Conservation (phyloP, 2,329 filamentous ascomycete species). For the Exophiala phaeomuriformis region DNA sequence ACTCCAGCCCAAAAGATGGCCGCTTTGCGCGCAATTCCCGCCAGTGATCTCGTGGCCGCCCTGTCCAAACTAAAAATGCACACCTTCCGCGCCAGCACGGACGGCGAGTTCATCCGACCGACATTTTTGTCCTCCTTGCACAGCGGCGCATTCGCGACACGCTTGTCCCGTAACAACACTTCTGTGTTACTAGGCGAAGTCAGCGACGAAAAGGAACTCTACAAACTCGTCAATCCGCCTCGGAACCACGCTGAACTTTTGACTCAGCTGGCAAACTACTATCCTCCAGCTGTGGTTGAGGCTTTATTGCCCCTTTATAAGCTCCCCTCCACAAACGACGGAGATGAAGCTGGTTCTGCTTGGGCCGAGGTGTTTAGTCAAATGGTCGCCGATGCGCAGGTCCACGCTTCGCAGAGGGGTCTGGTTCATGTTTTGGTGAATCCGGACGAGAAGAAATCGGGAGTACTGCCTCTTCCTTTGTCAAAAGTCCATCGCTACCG, state of each 20-base stretch:
- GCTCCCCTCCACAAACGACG: constrained; percentile 28
- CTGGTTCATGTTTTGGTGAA: constrained; percentile 29
- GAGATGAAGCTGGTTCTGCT: constrained; percentile 7
- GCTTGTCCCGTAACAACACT: constrained; percentile 34
- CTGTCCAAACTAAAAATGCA: constrained; percentile 39
- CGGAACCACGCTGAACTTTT: constrained; percentile 32
- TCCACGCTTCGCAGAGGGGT: constrained; percentile 34
- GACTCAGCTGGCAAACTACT: constrained; percentile 40
- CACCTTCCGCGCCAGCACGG: constrained; percentile 43
- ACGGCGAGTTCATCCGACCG: constrained; percentile 36
- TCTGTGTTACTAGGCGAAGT: constrained; percentile 41
- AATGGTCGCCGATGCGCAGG: constrained; percentile 39
- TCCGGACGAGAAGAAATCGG: constrained; percentile 3
- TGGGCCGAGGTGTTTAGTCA: constrained; percentile 36
- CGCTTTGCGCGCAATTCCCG: constrained; percentile 30
- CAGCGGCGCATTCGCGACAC: constrained; percentile 33
- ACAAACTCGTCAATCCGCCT: constrained; percentile 38
- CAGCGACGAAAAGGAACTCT: constrained; percentile 40
- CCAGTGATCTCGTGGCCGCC: constrained; percentile 31
- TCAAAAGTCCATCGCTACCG: constrained; percentile 24
- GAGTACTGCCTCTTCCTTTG: constrained; percentile 10
- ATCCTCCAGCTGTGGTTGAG: constrained; percentile 36
- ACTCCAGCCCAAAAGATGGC: constrained; percentile 31
- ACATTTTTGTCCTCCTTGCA: constrained; percentile 37
- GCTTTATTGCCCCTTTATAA: constrained; percentile 34